Evolutionary conservation across 106 monocot species (phyloP).

Genomic region (Chionographis japonica): DNA sequence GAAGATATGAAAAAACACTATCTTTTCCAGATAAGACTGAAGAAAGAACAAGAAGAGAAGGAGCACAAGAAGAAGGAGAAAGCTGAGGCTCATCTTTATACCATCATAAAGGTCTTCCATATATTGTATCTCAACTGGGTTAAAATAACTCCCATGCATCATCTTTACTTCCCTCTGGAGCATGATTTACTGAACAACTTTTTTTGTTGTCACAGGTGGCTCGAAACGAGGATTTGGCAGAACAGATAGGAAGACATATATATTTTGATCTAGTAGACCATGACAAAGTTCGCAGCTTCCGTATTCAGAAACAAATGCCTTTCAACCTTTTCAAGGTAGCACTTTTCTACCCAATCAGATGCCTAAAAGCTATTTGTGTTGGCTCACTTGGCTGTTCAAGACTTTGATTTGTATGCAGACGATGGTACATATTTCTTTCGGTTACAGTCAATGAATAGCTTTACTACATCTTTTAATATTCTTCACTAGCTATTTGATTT

Average conservation of each 20-base stretch:
- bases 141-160: background rate
- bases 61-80: conserved; percentile 88
- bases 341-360: background rate
- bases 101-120: conserved; percentile 60
- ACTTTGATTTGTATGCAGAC: too few species aligned
- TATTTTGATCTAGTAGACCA: conserved; percentile 86
- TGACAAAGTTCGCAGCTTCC: conserved; percentile 75
- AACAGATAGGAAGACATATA: conserved; percentile 75
- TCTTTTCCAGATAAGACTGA: conserved; percentile 54
- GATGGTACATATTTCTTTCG: too few species aligned
- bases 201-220: conserved; percentile 39
- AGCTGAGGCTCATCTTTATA: conserved; percentile 84
- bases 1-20: background rate
- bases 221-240: conserved; percentile 54
- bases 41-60: conserved; percentile 91
- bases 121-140: background rate
- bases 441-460: too few species aligned
- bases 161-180: background rate
- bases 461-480: too few species aligned
- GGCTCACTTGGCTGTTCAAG: too few species aligned
- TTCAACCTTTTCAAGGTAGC: conserved; percentile 68
- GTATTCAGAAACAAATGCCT: conserved; percentile 61
- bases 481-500: too few species aligned
- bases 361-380: too few species aligned
- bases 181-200: background rate